Evolutionary conservation across 352 stramenopile species (phyloP), one percentile per base, ranked within the genome.

Genomic region (Globisporangium canariense): DNA sequence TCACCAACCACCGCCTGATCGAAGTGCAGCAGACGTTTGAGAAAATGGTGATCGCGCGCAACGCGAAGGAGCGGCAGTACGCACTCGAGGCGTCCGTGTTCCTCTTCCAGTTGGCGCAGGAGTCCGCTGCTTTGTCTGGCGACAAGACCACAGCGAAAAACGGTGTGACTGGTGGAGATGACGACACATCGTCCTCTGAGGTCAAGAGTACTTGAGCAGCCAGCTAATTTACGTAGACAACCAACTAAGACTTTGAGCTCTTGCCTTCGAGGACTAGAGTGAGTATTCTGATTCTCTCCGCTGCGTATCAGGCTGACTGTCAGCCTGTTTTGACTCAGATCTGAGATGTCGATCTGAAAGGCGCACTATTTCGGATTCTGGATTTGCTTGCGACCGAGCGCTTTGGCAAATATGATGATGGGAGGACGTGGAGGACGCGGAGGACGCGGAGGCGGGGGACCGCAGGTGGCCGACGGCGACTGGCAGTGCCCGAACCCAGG

Each of bases 401-500:
- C 36, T 14, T 41, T 41, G 9, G 32, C 30, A 43, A 18, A 53
- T 22, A 62, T 40, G 49, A 83, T 83, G 71, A 75, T 72, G 61
- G 70, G 67, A 41, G 67, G 66, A 50, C 72, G 75, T 8, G 62
- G 68, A 13, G 76, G 75, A 18, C 65, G 70, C 40, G 68, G 72
- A 32, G 67, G 77, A 16, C 65, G 71, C 25, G 72, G 77, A 9
- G 77, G 74, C 49, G 75, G 74, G 14, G 68, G 79, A n/a, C 81
- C 75, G 68, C 81, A 82, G 74, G 70, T 78, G 53, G 81, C 69
- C 25, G 81, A 91, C 7, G 83, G 86, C 28, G 83, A 94, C 72
- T 94, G 86, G 86, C 66, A 76, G 58, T 94, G 86, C 53, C 83
- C 86, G n/a, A 94, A 94, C 66, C 78, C 83, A 57, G 81, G 82